These are phyloP conservation scores for Medicago truncatula DNA, from an alignment of 306 rosid species.

Conservation along the genomic window DNA sequence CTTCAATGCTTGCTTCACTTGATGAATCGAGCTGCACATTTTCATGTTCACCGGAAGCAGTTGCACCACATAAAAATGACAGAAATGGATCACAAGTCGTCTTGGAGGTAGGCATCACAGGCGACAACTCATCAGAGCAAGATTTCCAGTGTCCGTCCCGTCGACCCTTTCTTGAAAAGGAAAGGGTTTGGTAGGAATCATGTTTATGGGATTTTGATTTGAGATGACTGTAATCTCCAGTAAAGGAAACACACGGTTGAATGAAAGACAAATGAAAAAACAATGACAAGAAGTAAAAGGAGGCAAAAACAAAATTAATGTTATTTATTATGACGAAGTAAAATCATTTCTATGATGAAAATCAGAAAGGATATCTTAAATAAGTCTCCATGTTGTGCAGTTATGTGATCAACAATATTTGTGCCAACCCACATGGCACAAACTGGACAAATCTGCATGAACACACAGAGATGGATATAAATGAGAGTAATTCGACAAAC, in stretches of 20 bases:
- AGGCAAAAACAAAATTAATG: background rate
- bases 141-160: constrained; percentile 48
- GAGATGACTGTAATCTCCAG: background rate
- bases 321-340: background rate
- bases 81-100: constrained; percentile 59
- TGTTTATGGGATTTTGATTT: constrained; percentile 52
- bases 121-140: background rate
- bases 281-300: background rate
- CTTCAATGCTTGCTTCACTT: constrained; percentile 53
- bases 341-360: background rate
- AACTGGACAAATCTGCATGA: constrained; percentile 74
- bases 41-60: constrained; percentile 40
- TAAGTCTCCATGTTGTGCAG: constrained; percentile 63
- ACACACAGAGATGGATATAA: constrained; percentile 36
- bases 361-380: constrained; percentile 57
- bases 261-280: background rate
- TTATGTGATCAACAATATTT: constrained; percentile 69
- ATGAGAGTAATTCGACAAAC: constrained; percentile 31
- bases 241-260: background rate
- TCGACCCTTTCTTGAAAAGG: constrained; percentile 58
- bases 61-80: constrained; percentile 54
- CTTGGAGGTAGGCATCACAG: constrained; percentile 58
- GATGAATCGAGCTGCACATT: constrained; percentile 52
- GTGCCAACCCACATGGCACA: constrained; percentile 58
- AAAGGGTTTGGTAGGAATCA: constrained; percentile 50